Percentiles rank a stretch among this genome's conserved stretches.
phyloP scores from a whole-genome alignment of 1,284 basidiomycete species.

The Afroboletus lepidellus region DNA sequence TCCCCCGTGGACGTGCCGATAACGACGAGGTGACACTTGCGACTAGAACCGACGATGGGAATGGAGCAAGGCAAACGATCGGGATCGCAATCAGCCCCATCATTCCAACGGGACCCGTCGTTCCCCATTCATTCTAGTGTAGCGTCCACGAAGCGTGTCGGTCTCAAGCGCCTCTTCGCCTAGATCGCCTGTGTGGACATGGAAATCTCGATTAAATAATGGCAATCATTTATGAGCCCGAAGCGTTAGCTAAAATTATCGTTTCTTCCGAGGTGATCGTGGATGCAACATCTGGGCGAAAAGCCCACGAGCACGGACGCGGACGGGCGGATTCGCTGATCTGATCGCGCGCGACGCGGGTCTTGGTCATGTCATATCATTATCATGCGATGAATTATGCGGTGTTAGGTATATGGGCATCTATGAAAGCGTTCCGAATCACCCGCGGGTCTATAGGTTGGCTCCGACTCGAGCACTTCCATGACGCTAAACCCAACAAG shows the following conservation, averaged over 20 bases:
- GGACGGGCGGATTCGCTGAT: not conserved
- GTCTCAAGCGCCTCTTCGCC: conserved; percentile 2
- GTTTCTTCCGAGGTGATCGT: conserved; percentile 33
- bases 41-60: conserved; percentile 11
- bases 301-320: not conserved
- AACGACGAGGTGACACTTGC: conserved; percentile 4
- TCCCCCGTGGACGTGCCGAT: not conserved
- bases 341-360: not conserved
- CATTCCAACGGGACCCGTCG: not conserved
- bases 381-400: conserved; percentile 30
- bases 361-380: conserved; percentile 9
- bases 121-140: conserved; percentile 7
- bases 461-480: conserved; percentile 7
- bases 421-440: conserved; percentile 13
- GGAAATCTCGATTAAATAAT: conserved; percentile 15
- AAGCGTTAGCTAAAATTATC: conserved; percentile 1
- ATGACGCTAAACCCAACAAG: conserved; percentile 10
- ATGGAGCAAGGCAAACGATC: conserved; percentile 10
- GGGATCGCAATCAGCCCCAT: not conserved
- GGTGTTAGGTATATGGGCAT: conserved; percentile 26
- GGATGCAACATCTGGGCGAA: conserved; percentile 1
- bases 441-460: conserved; percentile 7
- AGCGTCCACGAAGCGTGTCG: not conserved
- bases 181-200: conserved; percentile 6
- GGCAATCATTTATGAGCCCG: conserved; percentile 24